Evolutionary conservation across 331 rosid species (phyloP).

Genomic region (Erythrophleum ivorense): DNA sequence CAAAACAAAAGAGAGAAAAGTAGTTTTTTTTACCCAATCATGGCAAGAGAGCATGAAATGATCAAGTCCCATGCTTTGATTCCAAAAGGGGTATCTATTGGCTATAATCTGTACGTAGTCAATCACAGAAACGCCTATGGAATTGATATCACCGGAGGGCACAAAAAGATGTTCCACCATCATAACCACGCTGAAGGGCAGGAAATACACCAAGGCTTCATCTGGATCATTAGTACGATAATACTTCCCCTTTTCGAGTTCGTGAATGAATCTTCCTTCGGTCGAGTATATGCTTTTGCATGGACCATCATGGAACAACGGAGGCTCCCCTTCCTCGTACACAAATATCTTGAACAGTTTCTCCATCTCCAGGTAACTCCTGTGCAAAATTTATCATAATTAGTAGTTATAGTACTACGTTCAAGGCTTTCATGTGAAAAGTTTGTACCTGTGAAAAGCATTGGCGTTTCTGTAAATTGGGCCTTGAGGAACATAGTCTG

Average conservation of each 20-base stretch:
- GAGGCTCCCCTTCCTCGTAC: conserved; percentile 65
- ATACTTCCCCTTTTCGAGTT: not conserved
- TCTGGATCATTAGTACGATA: conserved; percentile 24
- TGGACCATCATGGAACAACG: conserved; percentile 56
- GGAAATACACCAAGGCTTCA: conserved; percentile 20
- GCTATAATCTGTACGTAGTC: conserved; percentile 52
- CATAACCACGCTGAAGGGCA: conserved; percentile 56
- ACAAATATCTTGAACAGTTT: conserved; percentile 60
- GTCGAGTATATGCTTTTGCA: conserved; percentile 49
- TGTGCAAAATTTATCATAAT: conserved; percentile 1
- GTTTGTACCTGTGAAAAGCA: conserved; percentile 57
- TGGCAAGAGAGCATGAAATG: conserved; percentile 76
- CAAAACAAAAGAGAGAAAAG: not conserved
- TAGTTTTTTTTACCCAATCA: conserved; percentile 54
- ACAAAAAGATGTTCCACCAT: conserved; percentile 51
- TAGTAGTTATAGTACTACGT: not conserved
- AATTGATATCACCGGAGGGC: not conserved
- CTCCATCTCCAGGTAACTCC: conserved; percentile 74
- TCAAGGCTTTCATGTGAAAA: not conserved
- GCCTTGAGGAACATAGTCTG: conserved; percentile 60
- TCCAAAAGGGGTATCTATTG: conserved; percentile 60
- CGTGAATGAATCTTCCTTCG: conserved; percentile 32
- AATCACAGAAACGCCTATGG: conserved; percentile 35
- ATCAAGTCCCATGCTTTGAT: conserved; percentile 55
- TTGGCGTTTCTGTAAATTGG: conserved; percentile 57